phyloP scores from a whole-genome alignment of 164 flowering plant species.

The Platanus orientalis region DNA sequence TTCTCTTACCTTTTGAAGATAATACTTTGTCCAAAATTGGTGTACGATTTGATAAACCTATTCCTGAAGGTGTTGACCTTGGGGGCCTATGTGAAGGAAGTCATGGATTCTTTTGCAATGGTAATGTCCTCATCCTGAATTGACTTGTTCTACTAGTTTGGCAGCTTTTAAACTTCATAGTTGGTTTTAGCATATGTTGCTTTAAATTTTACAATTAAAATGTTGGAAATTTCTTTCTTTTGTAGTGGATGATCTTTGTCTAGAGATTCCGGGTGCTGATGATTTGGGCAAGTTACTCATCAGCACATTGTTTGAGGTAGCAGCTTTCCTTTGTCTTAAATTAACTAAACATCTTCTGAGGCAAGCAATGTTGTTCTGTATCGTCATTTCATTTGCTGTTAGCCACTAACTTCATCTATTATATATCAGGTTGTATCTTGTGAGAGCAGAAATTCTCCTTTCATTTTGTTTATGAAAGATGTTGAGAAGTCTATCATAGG shows the following conservation, averaged over 20 bases:
- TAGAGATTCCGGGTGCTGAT: conserved; percentile 55
- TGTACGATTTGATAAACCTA: conserved; percentile 71
- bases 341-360: not conserved
- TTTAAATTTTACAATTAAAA: not conserved
- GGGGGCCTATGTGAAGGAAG: conserved; percentile 67
- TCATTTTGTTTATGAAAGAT: conserved; percentile 83
- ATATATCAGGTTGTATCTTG: conserved; percentile 48
- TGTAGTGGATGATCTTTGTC: conserved; percentile 64
- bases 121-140: conserved; percentile 27
- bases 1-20: conserved; percentile 65
- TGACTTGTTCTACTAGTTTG: not conserved
- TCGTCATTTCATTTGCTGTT: not conserved
- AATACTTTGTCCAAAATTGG: conserved; percentile 76
- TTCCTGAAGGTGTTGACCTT: conserved; percentile 80
- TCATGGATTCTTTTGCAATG: conserved; percentile 83
- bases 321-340: conserved; percentile 6
- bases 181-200: not conserved
- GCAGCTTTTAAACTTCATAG: not conserved
- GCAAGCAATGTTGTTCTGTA: not conserved
- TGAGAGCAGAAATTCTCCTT: conserved; percentile 68
- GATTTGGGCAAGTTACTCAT: conserved; percentile 68
- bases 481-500: conserved; percentile 78
- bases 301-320: conserved; percentile 76
- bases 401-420: conserved; percentile 5
- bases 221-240: conserved; percentile 9